Base-by-base conservation (phyloP, 805 yeast genomes). In the Starmerella bacillaris region DNA sequence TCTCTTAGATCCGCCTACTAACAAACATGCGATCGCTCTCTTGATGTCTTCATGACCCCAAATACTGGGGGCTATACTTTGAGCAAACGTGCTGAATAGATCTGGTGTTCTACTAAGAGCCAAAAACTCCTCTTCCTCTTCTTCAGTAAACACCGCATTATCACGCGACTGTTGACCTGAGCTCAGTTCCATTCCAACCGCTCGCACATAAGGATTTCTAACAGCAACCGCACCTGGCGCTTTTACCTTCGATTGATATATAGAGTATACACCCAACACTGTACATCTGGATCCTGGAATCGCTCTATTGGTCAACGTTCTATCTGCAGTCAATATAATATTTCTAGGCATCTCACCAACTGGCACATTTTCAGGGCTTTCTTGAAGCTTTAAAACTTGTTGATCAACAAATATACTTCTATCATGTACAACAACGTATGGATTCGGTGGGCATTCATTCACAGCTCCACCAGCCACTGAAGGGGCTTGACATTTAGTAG, bases 331-430 rank as follows among this genome's bases (percentile, higher is more conserved):
- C 43, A 89, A 64, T 39, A 80, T 52, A 27, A 89, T 75, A 50
- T 89, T 92, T 47, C 99, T 71, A 6, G 99, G 99, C 82, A 89
- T 76, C 59, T 89, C 99, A 46, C 99, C 98, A 20, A 89, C 93
- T 1, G 98, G 99, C 2, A 89, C 95, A 75, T 79, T 79, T 55
- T 89, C 99, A 9, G 96, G 95, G n/a, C 89, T 67, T 55, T 89
- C 98, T 56, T 89, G 99, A 37, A 89, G 64, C 55, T 89, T 89
- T 50, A 89, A 65, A 21, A 77, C 73, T 58, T 89, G 99, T 54
- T 92, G 96, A 58, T 89, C 96, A 36, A 89, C 75, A 55, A 84
- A 89, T n/a, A 70, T 63, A 2, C 94, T 82, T 51, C 80, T 78
- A 54, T 89, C 96, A 57, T 89, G 98, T 21, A 80, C 83, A 40